Evolutionary conservation across 805 yeast genomes (phyloP).

Genomic region (Ogataea wickerhamii): DNA sequence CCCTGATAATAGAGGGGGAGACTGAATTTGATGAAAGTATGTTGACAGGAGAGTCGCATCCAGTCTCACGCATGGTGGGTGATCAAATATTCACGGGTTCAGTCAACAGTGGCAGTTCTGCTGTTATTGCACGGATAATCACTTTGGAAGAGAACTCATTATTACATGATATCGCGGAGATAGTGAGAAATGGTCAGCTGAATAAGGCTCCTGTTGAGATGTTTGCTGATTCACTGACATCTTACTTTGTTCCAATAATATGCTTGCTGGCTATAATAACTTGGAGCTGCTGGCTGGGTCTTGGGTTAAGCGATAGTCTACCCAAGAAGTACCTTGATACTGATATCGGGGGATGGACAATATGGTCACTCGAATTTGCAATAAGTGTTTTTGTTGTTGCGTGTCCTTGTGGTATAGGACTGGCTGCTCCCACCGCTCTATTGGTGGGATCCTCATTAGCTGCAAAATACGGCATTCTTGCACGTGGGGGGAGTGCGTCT

Average conservation of each 20-base stretch:
- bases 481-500: conserved; percentile 79
- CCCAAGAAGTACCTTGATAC: conserved; percentile 56
- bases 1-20: conserved; percentile 45
- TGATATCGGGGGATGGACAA: conserved; percentile 69
- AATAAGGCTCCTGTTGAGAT: conserved; percentile 71
- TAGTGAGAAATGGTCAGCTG: conserved; percentile 71
- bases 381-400: conserved; percentile 80
- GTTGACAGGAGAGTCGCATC: conserved; percentile 58
- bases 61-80: conserved; percentile 54
- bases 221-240: conserved; percentile 63
- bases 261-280: conserved; percentile 56
- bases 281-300: conserved; percentile 65
- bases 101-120: conserved; percentile 53
- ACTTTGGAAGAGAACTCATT: conserved; percentile 62
- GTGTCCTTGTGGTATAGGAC: conserved; percentile 82
- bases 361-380: conserved; percentile 76
- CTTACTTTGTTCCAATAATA: conserved; percentile 70
- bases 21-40: conserved; percentile 60
- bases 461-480: conserved; percentile 71
- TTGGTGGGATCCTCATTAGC: conserved; percentile 79
- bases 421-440: conserved; percentile 82
- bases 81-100: conserved; percentile 75
- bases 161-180: conserved; percentile 63
- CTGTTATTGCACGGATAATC: conserved; percentile 52
- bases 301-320: conserved; percentile 51